phyloP scores from a whole-genome alignment of 2,329 filamentous ascomycete species.

The Claviceps humidiphila region DNA sequence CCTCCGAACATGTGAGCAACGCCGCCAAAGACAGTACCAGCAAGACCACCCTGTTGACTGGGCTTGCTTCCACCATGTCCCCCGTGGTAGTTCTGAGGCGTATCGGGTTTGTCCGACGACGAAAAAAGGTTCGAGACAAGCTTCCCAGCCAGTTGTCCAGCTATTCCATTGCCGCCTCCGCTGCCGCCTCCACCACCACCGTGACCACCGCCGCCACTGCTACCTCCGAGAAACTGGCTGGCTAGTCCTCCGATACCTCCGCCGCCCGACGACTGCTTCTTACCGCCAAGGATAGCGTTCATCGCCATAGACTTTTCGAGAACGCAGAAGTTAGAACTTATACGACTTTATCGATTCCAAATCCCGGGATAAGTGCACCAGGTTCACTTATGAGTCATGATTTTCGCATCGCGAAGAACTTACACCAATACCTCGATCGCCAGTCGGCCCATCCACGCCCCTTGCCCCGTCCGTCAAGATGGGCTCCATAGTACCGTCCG shows the following conservation, averaged over 20 bases:
- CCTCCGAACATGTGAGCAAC: constrained; percentile 41
- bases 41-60: constrained; percentile 33
- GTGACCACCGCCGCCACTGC: constrained; percentile 16
- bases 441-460: constrained; percentile 36
- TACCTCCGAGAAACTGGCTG: constrained; percentile 16
- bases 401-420: constrained; percentile 14
- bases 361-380: background rate
- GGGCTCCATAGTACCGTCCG: constrained; percentile 49
- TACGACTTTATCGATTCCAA: background rate
- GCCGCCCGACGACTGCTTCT: constrained; percentile 19
- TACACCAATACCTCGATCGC: constrained; percentile 54
- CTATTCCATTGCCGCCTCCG: constrained; percentile 25
- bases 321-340: background rate
- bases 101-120: constrained; percentile 31
- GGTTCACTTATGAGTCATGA: background rate
- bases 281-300: constrained; percentile 42
- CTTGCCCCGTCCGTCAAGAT: constrained; percentile 39
- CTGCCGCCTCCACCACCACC: constrained; percentile 19
- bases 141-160: constrained; percentile 44
- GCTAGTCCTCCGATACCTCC: constrained; percentile 10
- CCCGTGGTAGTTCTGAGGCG: constrained; percentile 35
- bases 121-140: constrained; percentile 43
- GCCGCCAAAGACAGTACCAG: constrained; percentile 40
- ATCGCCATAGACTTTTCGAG: constrained; percentile 41
- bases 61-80: constrained; percentile 25